These are phyloP conservation scores for Aristolochia contorta DNA, from an alignment of 164 flowering plant species.

Conservation along the genomic window DNA sequence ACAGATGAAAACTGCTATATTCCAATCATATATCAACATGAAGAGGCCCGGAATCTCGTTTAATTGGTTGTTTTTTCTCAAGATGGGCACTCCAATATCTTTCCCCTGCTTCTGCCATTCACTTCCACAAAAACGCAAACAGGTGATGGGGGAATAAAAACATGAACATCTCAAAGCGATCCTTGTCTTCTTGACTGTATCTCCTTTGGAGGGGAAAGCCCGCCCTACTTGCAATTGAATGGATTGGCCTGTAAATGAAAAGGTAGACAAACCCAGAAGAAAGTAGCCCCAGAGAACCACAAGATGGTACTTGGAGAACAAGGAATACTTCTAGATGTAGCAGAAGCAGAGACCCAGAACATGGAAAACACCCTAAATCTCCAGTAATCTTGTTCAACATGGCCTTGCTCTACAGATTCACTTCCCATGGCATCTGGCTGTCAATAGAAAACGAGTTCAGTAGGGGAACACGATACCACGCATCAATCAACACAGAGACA, in stretches of 20 bases:
- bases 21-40: too few relatives aligned
- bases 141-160: too few relatives aligned
- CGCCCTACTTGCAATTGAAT: background rate
- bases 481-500: background rate
- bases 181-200: background rate
- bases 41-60: too few relatives aligned
- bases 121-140: too few relatives aligned
- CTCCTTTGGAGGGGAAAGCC: background rate
- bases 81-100: too few relatives aligned
- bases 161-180: background rate
- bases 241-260: conserved; percentile 1
- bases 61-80: too few relatives aligned
- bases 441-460: background rate
- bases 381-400: background rate
- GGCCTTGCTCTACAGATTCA: conserved; percentile 1
- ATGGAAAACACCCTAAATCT: conserved; percentile 3
- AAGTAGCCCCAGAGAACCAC: background rate
- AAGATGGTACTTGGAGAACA: background rate
- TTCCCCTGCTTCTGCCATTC: too few relatives aligned
- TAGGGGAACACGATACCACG: conserved; percentile 1
- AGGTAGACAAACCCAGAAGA: background rate
- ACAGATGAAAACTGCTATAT: too few relatives aligned
- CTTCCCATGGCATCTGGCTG: background rate
- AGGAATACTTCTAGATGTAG: background rate
- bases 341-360: background rate